Evolutionary conservation across 2,329 filamentous ascomycete species (phyloP).

Genomic region (Coniochaeta hoffmannii): DNA sequence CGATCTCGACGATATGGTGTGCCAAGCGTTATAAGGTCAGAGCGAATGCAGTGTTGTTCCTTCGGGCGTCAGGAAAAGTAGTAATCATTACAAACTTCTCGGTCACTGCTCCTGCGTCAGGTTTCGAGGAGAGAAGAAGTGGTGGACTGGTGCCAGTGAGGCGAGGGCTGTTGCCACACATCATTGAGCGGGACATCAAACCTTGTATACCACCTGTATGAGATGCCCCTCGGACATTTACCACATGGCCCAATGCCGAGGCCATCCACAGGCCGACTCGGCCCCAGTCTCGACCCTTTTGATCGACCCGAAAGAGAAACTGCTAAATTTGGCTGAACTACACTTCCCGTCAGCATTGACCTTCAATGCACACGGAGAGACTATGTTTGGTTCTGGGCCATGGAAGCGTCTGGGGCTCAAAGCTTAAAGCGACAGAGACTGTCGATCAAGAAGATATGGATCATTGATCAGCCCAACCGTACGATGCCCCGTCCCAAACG

Average conservation of each 20-base stretch:
- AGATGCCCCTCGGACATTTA: neutral
- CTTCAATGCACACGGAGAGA: neutral
- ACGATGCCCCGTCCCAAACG: neutral
- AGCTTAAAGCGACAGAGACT: neutral
- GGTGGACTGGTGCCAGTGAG: too few relatives aligned
- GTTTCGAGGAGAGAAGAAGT: too few relatives aligned
- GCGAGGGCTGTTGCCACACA: too few relatives aligned
- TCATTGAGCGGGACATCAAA: too few relatives aligned
- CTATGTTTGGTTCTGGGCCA: neutral
- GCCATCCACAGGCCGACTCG: neutral
- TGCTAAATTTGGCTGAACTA: neutral
- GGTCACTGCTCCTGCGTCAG: neutral
- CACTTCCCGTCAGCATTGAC: neutral
- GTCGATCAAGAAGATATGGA: conserved; percentile 1
- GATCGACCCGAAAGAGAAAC: neutral
- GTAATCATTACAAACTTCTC: neutral
- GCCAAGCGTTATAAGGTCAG: neutral
- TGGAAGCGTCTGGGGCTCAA: neutral
- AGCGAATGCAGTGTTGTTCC: neutral
- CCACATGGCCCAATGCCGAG: neutral
- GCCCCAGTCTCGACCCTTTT: neutral
- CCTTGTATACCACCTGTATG: too few relatives aligned
- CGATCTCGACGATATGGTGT: neutral
- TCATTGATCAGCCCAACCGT: neutral
- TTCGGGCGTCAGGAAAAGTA: neutral